These are phyloP conservation scores for Danielia reshetovae DNA, from an alignment of 805 yeast species.

Conservation along the genomic window DNA sequence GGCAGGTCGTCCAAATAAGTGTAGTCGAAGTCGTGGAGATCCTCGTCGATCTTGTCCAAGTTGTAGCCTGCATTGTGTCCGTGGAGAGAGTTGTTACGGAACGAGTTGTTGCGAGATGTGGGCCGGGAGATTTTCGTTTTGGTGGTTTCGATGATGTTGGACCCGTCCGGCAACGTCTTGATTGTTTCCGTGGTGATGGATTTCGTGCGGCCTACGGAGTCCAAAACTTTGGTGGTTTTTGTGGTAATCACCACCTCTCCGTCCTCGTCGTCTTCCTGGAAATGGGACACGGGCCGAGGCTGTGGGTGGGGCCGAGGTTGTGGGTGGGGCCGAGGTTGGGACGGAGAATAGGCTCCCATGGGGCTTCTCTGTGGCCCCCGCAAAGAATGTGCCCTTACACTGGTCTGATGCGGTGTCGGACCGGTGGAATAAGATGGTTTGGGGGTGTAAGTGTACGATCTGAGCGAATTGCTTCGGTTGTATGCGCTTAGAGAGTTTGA, in stretches of 20 bases:
- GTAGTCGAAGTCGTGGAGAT: constrained; percentile 40
- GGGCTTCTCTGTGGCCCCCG: neutral
- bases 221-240: constrained; percentile 49
- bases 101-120: constrained; percentile 28
- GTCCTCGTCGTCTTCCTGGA: constrained; percentile 17
- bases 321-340: too few relatives aligned
- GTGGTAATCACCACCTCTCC: constrained; percentile 32
- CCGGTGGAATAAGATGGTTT: constrained; percentile 37
- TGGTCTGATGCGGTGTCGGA: constrained; percentile 9
- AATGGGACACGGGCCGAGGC: neutral
- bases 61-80: constrained; percentile 16
- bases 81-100: constrained; percentile 21
- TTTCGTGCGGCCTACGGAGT: constrained; percentile 48
- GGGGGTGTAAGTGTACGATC: constrained; percentile 36
- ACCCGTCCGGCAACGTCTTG: constrained; percentile 43
- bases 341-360: neutral
- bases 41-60: constrained; percentile 40
- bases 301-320: neutral
- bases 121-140: constrained; percentile 37
- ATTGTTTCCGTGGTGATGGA: constrained; percentile 54
- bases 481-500: constrained; percentile 19
- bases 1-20: constrained; percentile 30
- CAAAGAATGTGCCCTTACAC: neutral
- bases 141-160: constrained; percentile 40
- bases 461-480: constrained; percentile 30